phyloP scores from a whole-genome alignment of 1,284 basidiomycete species.

The Rhodotorula sp. region DNA sequence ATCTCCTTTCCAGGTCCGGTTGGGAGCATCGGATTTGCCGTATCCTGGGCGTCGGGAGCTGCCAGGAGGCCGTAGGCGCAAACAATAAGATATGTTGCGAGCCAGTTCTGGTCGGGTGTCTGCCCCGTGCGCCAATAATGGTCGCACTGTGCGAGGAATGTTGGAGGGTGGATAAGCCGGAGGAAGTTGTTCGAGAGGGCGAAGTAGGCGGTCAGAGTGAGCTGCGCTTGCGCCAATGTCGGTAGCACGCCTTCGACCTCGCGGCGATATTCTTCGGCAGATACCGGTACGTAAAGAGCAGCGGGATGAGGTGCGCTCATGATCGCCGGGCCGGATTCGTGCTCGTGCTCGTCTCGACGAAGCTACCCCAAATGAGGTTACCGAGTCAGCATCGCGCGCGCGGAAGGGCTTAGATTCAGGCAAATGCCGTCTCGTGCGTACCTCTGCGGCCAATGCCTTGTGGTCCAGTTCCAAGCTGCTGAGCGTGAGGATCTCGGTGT shows the following conservation, averaged over 20 bases:
- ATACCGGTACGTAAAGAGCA: neutral
- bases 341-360: conserved; percentile 3
- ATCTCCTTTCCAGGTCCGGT: conserved; percentile 16
- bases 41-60: neutral
- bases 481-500: neutral
- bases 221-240: conserved; percentile 14
- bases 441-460: neutral
- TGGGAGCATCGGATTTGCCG: conserved; percentile 4
- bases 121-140: conserved; percentile 19
- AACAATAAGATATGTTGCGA: conserved; percentile 23
- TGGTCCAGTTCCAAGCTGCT: neutral
- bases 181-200: conserved; percentile 14
- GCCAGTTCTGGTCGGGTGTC: conserved; percentile 19
- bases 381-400: neutral
- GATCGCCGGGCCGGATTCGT: neutral
- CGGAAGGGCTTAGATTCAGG: no score
- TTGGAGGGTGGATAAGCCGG: conserved; percentile 20
- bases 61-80: conserved; percentile 18
- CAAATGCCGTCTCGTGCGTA: neutral
- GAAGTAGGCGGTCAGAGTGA: conserved; percentile 23
- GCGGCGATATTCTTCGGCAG: neutral
- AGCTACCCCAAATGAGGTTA: neutral
- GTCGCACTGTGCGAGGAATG: conserved; percentile 25
- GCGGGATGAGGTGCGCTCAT: neutral
- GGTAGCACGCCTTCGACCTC: conserved; percentile 7